A percentile compares a stretch with the other conserved stretches of the same genome.
These are phyloP conservation scores for Trichoderma gracile DNA, from an alignment of 2,329 filamentous ascomycete species.

Conservation along the genomic window DNA sequence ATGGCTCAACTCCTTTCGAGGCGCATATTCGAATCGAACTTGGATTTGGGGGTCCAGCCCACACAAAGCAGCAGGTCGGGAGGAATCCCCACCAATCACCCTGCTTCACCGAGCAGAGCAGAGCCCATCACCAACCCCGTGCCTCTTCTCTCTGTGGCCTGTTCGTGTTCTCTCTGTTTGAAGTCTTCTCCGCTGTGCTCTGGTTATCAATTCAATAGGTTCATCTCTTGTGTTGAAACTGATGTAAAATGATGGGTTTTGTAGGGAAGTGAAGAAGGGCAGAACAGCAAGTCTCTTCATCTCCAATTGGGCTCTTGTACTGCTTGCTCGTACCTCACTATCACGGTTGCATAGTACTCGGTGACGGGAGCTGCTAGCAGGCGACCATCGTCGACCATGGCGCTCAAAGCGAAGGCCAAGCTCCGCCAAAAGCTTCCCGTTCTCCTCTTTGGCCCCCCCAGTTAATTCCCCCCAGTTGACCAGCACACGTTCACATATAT, in stretches of 20 bases:
- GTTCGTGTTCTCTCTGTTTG: not conserved
- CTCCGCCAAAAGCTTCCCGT: conserved; percentile 8
- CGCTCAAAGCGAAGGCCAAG: conserved; percentile 18
- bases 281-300: too few species aligned
- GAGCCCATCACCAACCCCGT: conserved; percentile 21
- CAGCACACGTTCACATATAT: not conserved
- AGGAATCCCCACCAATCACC: conserved; percentile 22
- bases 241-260: too few species aligned
- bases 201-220: too few species aligned
- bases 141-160: not conserved
- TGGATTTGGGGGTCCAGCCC: not conserved
- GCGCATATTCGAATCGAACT: too few species aligned
- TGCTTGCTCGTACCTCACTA: conserved; percentile 5
- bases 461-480: conserved; percentile 1
- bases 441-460: not conserved
- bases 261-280: too few species aligned
- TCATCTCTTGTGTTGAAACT: too few species aligned
- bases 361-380: conserved; percentile 17
- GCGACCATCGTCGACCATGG: not conserved
- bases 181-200: not conserved
- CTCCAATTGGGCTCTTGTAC: not conserved
- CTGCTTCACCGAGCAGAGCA: conserved; percentile 18
- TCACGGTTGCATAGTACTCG: not conserved
- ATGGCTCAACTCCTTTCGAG: not conserved
- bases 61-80: not conserved